Base-by-base conservation (phyloP, 257 asterid species). In the Solanum boliviense region DNA sequence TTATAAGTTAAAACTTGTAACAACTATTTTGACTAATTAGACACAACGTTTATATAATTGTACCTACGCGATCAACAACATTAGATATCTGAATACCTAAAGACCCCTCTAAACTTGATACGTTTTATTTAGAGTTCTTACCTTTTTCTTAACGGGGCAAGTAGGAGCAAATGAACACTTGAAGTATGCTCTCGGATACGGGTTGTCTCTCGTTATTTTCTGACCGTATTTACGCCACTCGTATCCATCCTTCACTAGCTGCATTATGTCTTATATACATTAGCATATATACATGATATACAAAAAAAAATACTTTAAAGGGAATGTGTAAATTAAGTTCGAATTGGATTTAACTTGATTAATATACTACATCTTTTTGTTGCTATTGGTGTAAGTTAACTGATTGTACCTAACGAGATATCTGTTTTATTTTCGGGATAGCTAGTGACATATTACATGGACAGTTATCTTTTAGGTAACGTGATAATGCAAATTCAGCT, bases 221-320 rank as follows among this genome's bases (percentile, higher is more conserved):
- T 96, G 98, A 12, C 99, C 99, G 87, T 95, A 96, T 87, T 96
- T 96, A 91, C 98, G 92, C 99, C 99, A 96, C 85, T 93, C 97
- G 74, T 93, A 95, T 35, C 99, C 98, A 92, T 96, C 99, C 87
- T 93, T 93, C 18, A 95, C 99, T 76, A 93, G 89, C 99, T 96
- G 91, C 67, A 90, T 76, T 5, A 84, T 12, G 25, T 48, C 35
- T 60, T 79, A 52, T 36, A 76, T 44, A 48, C 44, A 76, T 44
- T 48, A 15, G 13, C 62, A 52, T 52, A 18, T 52, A 52, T 52
- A 52, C 62, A 52, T 52, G 62, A 52, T 52, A 52, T 1, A 52
- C 60, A 52, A 52, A 52, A 52, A 48, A 52, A 48, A 2, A 1
- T 52, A 52, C n/a, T 52, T 16, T 52, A 2, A 52, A 52, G 23